Base-by-base conservation (phyloP, 108 stramenopile genomes). In the Epithemia pelagica region DNA sequence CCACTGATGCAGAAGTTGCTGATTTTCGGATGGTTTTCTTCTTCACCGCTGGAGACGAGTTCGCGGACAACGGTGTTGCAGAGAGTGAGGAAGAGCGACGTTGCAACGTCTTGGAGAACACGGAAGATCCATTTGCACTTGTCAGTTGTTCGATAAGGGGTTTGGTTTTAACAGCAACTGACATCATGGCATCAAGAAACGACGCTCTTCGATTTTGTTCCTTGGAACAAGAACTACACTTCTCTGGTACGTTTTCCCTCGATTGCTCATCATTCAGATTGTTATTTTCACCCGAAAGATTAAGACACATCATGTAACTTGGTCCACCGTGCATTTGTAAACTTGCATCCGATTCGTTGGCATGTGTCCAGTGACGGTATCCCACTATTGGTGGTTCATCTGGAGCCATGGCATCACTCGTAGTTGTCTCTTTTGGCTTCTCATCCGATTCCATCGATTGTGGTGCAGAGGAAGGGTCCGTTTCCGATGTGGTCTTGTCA, bases 291-390 rank as follows among this genome's bases (percentile, higher is more conserved):
- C 57, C 78, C 2, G 68, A 27, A n/a, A 80, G 32, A 25, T 69
- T 62, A 15, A 80, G 69, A 55, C 68, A 71, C 87, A 89, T 89
- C 87, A 89, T 89, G 69, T 83, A 85, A 31, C 67, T 70, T 20
- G 87, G 84, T 2, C 82, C 87, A 26, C 87, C 87, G 54, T 83
- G 83, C 56, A 73, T 46, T 27, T 79, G 64, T 1, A 88, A 55
- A 26, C 68, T 73, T 21, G 74, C 59, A 20, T 74, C 63, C 18
- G 76, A 72, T 68, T 83, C 84, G 61, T 85, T 81, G 3, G 78
- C 78, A 68, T 82, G 82, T 1, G 83, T 85, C 87, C 87, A 89
- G 60, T 89, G 87, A 0, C 87, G 72, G 59, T 85, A 89, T 28
- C 87, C 84, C 29, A 81, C 75, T 54, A 77, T 32, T 26, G 72